A percentile compares a stretch with the other conserved stretches of the same genome.
Conservation (phyloP, 176 grass and related monocot species). For the Avena insularis region DNA sequence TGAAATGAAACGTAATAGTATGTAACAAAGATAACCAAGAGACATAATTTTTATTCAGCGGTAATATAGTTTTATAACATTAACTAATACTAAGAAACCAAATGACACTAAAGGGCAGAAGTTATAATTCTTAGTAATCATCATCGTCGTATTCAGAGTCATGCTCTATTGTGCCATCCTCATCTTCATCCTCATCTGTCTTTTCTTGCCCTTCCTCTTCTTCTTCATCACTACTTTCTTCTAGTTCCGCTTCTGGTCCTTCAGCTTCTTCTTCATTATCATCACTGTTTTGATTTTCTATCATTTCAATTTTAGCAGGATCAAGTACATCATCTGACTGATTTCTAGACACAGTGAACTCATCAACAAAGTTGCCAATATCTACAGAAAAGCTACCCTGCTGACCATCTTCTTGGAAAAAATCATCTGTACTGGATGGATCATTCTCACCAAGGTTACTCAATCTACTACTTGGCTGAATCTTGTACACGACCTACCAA, state of each 20-base stretch:
- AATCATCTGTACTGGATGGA: background rate
- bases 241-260: background rate
- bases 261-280: background rate
- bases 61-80: background rate
- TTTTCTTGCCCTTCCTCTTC: background rate
- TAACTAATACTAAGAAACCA: background rate
- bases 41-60: background rate
- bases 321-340: background rate
- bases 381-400: background rate
- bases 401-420: background rate
- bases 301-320: background rate
- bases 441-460: background rate
- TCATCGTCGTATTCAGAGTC: background rate
- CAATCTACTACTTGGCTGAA: conserved; percentile 11
- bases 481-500: too few species aligned
- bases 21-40: too few species aligned
- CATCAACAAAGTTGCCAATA: background rate
- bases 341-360: background rate
- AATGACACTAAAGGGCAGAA: background rate
- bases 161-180: background rate
- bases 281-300: background rate
- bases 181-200: background rate
- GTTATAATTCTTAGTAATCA: background rate
- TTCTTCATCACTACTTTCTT: background rate
- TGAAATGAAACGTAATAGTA: background rate